phyloP scores from a whole-genome alignment of 2,329 filamentous ascomycete genomes.

The Nectriaceae sp. region DNA sequence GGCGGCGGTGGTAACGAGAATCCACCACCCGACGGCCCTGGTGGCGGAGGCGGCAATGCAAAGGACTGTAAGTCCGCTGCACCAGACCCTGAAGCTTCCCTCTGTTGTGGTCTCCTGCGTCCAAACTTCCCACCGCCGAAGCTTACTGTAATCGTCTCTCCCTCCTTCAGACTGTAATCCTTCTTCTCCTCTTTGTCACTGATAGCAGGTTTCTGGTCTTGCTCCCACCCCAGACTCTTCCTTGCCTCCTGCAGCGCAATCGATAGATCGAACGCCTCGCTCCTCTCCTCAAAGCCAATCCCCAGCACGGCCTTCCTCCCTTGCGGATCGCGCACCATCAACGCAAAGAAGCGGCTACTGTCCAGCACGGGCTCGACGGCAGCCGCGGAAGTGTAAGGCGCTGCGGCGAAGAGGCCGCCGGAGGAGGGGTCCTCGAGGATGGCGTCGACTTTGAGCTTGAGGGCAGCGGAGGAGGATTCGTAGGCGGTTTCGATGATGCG shows the following conservation, averaged over 20 bases:
- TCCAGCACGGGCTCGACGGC: constrained; percentile 79
- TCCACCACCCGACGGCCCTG: constrained; percentile 40
- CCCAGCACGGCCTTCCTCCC: constrained; percentile 79
- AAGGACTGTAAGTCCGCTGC: constrained; percentile 54
- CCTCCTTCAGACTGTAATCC: constrained; percentile 85
- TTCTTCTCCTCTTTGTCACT: constrained; percentile 36
- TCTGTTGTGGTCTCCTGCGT: constrained; percentile 45
- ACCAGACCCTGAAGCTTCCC: constrained; percentile 8
- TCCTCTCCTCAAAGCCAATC: constrained; percentile 84
- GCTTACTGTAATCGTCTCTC: constrained; percentile 85
- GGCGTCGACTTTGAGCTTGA: constrained; percentile 70
- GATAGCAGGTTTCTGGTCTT: constrained; percentile 20
- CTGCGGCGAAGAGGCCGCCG: constrained; percentile 80
- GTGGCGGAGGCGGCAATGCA: constrained; percentile 72
- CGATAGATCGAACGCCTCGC: constrained; percentile 83
- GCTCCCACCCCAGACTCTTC: constrained; percentile 66
- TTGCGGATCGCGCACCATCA: constrained; percentile 74
- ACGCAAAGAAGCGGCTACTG: constrained; percentile 80
- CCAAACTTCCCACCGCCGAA: constrained; percentile 62
- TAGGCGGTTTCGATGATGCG: constrained; percentile 77
- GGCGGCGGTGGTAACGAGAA: constrained; percentile 69
- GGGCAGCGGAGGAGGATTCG: constrained; percentile 39
- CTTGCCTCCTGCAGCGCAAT: constrained; percentile 78
- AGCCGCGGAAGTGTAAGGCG: constrained; percentile 68
- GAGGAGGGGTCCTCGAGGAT: constrained; percentile 75